Conservation (phyloP, 2,329 filamentous ascomycete genomes). For the Claviceps citrina region DNA sequence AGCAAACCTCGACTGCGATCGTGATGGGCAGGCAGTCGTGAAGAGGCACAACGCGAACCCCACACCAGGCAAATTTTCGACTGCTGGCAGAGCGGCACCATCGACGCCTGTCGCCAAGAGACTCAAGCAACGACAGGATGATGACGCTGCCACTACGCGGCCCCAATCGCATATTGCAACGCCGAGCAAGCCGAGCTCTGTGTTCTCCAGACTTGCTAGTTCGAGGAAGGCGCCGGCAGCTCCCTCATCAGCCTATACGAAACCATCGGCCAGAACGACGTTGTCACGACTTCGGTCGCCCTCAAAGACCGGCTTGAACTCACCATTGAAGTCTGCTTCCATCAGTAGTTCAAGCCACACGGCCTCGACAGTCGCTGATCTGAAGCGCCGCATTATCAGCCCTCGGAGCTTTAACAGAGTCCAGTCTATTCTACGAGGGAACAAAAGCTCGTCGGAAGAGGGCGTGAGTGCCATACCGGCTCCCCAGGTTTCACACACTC, state of each 20-base stretch:
- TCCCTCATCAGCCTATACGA: slow-evolving; percentile 40
- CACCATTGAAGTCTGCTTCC: slow-evolving; percentile 31
- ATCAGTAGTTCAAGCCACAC: slow-evolving; percentile 16
- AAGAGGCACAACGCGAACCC: slow-evolving; percentile 15
- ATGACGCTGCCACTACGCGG: slow-evolving; percentile 54
- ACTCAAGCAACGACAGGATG: slow-evolving; percentile 47
- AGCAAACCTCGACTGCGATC: slow-evolving; percentile 17
- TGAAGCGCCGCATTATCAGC: slow-evolving; percentile 27
- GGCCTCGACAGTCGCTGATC: slow-evolving; percentile 17
- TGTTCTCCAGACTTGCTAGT: slow-evolving; percentile 48
- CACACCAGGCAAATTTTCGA: slow-evolving; percentile 8
- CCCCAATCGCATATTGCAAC: slow-evolving; percentile 35
- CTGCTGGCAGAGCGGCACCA: slow-evolving; percentile 2
- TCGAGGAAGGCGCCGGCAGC: slow-evolving; percentile 49
- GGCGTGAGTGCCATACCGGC: slow-evolving; percentile 33
- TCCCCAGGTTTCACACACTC: slow-evolving; percentile 30
- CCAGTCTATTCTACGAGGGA: slow-evolving; percentile 41
- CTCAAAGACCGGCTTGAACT: slow-evolving; percentile 29
- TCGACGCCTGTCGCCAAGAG: slow-evolving; percentile 44
- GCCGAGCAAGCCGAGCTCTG: slow-evolving; percentile 28
- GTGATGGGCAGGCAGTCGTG: slow-evolving; percentile 4
- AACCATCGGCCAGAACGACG: slow-evolving; percentile 14
- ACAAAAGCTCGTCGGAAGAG: slow-evolving; percentile 20
- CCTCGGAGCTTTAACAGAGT: slow-evolving; percentile 38
- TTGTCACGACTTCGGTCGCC: slow-evolving; percentile 24